phyloP scores from a whole-genome alignment of 2,329 filamentous ascomycete species.

The Penicillium hordei region DNA sequence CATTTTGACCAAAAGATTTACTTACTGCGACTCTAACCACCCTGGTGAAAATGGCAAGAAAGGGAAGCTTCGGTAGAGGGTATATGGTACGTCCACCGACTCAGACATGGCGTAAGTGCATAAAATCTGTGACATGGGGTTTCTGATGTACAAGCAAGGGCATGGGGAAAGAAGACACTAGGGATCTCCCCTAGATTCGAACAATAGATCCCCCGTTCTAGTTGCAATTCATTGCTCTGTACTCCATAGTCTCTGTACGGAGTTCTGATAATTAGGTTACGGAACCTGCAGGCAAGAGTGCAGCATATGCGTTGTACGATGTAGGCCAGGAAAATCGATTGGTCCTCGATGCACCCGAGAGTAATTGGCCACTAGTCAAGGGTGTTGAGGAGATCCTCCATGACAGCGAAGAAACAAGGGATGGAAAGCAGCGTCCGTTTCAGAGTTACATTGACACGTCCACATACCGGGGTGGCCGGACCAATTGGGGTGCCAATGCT shows the following conservation, averaged over 20 bases:
- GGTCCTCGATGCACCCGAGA: neutral
- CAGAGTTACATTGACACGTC: slow-evolving; percentile 26
- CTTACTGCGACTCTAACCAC: neutral
- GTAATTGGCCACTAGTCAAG: slow-evolving; percentile 6
- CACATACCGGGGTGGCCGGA: slow-evolving; percentile 2
- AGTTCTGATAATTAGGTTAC: neutral
- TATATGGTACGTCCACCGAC: no score
- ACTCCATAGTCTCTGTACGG: neutral
- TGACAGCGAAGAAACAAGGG: slow-evolving; percentile 20
- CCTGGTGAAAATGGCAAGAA: neutral
- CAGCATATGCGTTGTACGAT: neutral
- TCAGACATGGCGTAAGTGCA: slow-evolving; percentile 5
- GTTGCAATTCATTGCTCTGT: neutral
- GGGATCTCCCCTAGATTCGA: slow-evolving; percentile 10
- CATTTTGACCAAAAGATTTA: neutral
- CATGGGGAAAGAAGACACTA: neutral
- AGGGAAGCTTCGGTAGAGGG: neutral
- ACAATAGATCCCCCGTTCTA: neutral
- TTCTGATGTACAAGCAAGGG: slow-evolving; percentile 11
- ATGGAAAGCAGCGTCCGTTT: slow-evolving; percentile 15
- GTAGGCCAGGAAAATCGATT: neutral
- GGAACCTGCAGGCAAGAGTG: neutral
- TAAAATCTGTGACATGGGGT: slow-evolving; percentile 8
- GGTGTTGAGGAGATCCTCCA: slow-evolving; percentile 1
- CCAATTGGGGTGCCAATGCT: slow-evolving; percentile 1